These are phyloP conservation scores for Periglandula ipomoeae DNA, from an alignment of 2,329 filamentous ascomycete genomes.

Conservation along the genomic window DNA sequence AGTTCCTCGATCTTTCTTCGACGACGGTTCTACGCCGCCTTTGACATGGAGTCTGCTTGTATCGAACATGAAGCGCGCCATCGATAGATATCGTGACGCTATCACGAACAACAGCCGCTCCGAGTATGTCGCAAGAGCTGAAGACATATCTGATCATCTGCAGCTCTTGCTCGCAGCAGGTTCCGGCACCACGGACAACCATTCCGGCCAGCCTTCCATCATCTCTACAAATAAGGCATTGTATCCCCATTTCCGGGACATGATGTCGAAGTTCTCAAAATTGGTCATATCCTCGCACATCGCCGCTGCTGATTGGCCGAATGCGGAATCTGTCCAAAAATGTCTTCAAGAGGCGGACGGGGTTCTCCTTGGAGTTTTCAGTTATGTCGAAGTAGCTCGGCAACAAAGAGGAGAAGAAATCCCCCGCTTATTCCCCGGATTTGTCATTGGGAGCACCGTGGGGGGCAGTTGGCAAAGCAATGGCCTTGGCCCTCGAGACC, in stretches of 20 bases:
- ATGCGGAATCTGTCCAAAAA: conserved; percentile 87
- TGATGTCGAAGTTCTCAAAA: conserved; percentile 99
- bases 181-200: conserved; percentile 95
- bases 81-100: conserved; percentile 85
- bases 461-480: conserved; percentile 86
- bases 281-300: conserved; percentile 96
- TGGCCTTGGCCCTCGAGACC: conserved; percentile 54
- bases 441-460: conserved; percentile 73
- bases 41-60: conserved; percentile 86
- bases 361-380: conserved; percentile 85
- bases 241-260: conserved; percentile 95
- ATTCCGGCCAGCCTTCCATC: conserved; percentile 97
- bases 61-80: conserved; percentile 83
- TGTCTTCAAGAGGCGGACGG: conserved; percentile 97
- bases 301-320: conserved; percentile 90
- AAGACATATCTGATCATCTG: conserved; percentile 95
- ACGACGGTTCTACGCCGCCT: conserved; percentile 71
- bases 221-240: conserved; percentile 96
- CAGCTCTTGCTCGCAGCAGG: conserved; percentile 89
- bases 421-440: conserved; percentile 84
- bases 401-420: conserved; percentile 92
- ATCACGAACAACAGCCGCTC: conserved; percentile 74
- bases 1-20: conserved; percentile 78
- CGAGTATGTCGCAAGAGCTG: conserved; percentile 88
- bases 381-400: conserved; percentile 89